A percentile compares a stretch with the other conserved stretches of the same genome.
phyloP scores from a whole-genome alignment of 164 flowering plant species.

The Saururus chinensis region DNA sequence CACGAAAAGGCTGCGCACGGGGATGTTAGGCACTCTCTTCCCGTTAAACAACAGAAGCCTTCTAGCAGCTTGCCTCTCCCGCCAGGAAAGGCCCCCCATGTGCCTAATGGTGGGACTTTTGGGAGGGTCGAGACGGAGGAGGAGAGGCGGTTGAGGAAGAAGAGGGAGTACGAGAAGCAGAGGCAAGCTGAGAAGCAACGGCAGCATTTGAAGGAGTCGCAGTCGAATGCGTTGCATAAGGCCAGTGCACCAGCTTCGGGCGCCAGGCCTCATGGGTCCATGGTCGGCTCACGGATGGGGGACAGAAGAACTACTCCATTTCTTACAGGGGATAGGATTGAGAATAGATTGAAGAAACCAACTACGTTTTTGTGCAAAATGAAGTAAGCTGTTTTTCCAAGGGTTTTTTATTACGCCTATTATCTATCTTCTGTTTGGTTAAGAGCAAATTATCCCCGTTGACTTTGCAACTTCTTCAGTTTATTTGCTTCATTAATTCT shows the following conservation, averaged over 20 bases:
- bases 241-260: slow-evolving; percentile 44
- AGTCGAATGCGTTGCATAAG: slow-evolving; percentile 48
- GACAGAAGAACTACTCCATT: slow-evolving; percentile 56
- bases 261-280: slow-evolving; percentile 50
- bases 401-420: neutral
- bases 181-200: slow-evolving; percentile 69
- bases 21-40: slow-evolving; percentile 11
- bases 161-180: slow-evolving; percentile 80
- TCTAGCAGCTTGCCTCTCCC: too few relatives aligned
- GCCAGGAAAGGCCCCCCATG: slow-evolving; percentile 13
- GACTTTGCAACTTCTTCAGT: too few relatives aligned
- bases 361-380: slow-evolving; percentile 91
- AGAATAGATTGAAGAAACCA: slow-evolving; percentile 87
- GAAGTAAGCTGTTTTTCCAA: slow-evolving; percentile 54
- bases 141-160: slow-evolving; percentile 76
- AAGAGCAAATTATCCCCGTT: too few relatives aligned
- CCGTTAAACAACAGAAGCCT: slow-evolving; percentile 29
- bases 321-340: slow-evolving; percentile 62
- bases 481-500: too few relatives aligned
- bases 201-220: slow-evolving; percentile 59
- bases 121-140: slow-evolving; percentile 88
- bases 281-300: slow-evolving; percentile 59
- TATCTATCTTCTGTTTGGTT: too few relatives aligned
- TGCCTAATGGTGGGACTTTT: slow-evolving; percentile 40
- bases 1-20: slow-evolving; percentile 11